Evolutionary conservation across 805 yeast species (phyloP), one percentile per base, ranked within the genome.

Genomic region (Ogataea dorogensis): DNA sequence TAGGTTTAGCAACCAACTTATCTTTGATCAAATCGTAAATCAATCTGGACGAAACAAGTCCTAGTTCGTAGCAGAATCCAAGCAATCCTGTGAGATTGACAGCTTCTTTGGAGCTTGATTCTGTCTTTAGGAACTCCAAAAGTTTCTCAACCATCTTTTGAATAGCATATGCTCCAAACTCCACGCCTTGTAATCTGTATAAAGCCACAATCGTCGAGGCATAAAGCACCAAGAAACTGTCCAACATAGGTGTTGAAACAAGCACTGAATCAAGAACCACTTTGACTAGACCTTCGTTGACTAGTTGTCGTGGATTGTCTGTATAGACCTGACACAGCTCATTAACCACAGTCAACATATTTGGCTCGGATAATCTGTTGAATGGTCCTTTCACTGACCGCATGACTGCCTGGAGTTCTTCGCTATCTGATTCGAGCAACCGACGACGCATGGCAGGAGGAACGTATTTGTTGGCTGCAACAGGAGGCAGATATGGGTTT

Each of bases 291-390:
- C 75, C 74, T 38, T 81, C 84, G 33, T 78, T 87, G 14, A 88
- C 94, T n/a, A 73, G 56, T 36, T 86, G 88, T 46, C 96, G 73
- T 4, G 98, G 81, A 49, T 86, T 69, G 6, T 69, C 70, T 44
- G 69, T 61, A 51, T 77, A 93, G 1, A 86, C 61, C 0, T 67
- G 68, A 49, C 79, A 79, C 34, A 93, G 63, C 17, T 86, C 86
- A 40, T 74, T 71, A 14, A 84, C 77, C 34, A 89, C 86, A 2
- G 80, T 65, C 9, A 75, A 66, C 18, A 89, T 67, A 44, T 89
- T 93, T 1, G 94, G 79, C 50, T 91, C 98, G 1, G 96, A 84
- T n/a, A 93, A 69, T 58, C 79, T 82, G 58, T 93, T 93, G 51
- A 93, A 66, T 1, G 87, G 78, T 40, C 97, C 89, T 51, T 88